phyloP scores from a whole-genome alignment of 106 monocot genomes.

The Dendrobium nobile region DNA sequence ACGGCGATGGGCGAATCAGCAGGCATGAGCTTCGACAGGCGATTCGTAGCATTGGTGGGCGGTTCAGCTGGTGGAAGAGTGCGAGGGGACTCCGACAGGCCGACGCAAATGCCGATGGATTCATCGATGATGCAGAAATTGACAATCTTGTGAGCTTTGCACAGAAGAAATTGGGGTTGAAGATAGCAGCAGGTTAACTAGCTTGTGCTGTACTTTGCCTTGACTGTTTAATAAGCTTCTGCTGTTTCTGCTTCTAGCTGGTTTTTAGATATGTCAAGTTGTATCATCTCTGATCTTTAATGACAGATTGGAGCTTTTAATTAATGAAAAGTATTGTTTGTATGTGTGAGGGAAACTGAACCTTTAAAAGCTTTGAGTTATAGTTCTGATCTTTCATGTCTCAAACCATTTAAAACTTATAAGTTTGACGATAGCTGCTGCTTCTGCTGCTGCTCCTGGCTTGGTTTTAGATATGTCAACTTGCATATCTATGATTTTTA shows the following conservation, averaged over 20 bases:
- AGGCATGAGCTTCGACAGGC: constrained; percentile 10
- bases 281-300: no score
- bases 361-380: no score
- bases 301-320: no score
- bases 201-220: not conserved
- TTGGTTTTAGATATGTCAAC: no score
- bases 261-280: no score
- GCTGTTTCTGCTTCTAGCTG: not conserved
- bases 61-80: constrained; percentile 14
- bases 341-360: no score
- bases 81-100: not conserved
- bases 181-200: not conserved
- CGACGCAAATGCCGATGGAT: not conserved
- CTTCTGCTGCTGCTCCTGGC: no score
- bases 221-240: not conserved
- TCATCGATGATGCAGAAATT: constrained; percentile 8
- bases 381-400: no score
- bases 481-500: no score
- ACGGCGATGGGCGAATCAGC: constrained; percentile 18
- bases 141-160: constrained; percentile 4
- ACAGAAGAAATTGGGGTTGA: constrained; percentile 4
- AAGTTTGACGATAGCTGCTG: no score
- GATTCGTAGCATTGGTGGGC: constrained; percentile 5
- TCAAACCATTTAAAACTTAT: no score
- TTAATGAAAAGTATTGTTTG: no score